Conservation (phyloP, 176 grass and related monocot genomes). For the Carex parvula region DNA sequence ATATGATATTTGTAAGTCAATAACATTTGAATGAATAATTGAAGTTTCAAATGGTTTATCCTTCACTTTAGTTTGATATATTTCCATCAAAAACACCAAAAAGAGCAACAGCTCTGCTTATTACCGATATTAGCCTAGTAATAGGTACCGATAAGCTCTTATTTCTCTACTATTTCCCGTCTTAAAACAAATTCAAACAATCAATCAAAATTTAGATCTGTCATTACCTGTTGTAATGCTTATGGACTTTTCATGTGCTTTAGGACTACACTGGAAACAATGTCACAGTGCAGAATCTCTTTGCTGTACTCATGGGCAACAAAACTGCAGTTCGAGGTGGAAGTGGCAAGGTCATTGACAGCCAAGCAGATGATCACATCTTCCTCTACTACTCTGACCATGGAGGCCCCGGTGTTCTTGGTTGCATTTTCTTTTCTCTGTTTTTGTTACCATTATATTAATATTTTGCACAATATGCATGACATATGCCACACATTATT, state of each 20-base stretch:
- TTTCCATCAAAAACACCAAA: not conserved
- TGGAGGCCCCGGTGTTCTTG: slow-evolving; percentile 90
- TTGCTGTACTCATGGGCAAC: slow-evolving; percentile 71
- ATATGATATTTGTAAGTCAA: not conserved
- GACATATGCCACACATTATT: not conserved
- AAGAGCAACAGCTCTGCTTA: not conserved
- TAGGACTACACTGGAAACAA: slow-evolving; percentile 76
- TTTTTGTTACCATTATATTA: not conserved
- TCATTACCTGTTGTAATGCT: slow-evolving; percentile 13
- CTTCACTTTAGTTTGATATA: not conserved
- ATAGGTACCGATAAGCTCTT: not conserved
- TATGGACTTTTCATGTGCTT: slow-evolving; percentile 17
- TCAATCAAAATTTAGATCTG: not conserved
- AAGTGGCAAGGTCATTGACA: slow-evolving; percentile 88
- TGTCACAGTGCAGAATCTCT: slow-evolving; percentile 71
- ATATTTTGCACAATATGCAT: not conserved
- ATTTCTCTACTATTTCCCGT: too few relatives aligned
- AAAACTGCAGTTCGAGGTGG: slow-evolving; percentile 73
- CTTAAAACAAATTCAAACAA: not conserved
- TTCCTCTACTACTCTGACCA: slow-evolving; percentile 98
- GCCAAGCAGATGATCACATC: slow-evolving; percentile 76
- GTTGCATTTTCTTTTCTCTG: slow-evolving; percentile 30
- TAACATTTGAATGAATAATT: not conserved
- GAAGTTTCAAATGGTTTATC: not conserved
- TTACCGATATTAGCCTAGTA: not conserved